Evolutionary conservation across 352 stramenopile species (phyloP), one percentile per base, ranked within the genome.

Genomic region (Pythium plurisporium): DNA sequence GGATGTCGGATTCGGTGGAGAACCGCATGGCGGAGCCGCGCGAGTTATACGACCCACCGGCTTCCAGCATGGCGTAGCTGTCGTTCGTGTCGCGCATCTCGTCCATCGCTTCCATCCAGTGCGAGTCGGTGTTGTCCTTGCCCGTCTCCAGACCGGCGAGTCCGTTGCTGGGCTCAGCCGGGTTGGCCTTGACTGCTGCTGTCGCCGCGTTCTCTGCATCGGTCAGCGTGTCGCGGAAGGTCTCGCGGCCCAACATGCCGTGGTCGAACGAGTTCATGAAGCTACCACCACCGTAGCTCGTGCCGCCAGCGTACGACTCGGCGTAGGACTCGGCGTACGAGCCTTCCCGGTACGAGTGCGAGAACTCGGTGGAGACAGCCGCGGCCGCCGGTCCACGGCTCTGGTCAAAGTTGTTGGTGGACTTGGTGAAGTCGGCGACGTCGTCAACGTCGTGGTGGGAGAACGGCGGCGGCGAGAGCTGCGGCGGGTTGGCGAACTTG

Each of bases 51-150:
- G 79, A 82, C n/a, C 70, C 74, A 31, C 38, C 44, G 31, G 78
- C 82, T 64, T 89, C 79, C 54, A 91, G 69, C 81, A 91, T 91
- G 9, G 79, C 81, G 67, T 91, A 91, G 68, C 75, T 87, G 71
- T 91, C 81, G 59, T 82, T 82, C 0, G 81, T 91, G 63, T 79
- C 81, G n/a, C 81, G 81, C 76, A 89, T 89, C 19, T 84, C 73
- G 54, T 86, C 74, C 77, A 87, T 87, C 29, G 69, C 72, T 30
- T 76, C 64, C 51, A 79, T 64, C 81, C 81, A 91, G 71, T 91
- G 79, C 23, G 67, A 79, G 25, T 71, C 51, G 12, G 74, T 63
- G 29, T 67, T 72, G 44, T 46, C 49, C 45, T 43, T 20, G 53
- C 3, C n/a, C n/a, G 38, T 2, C 2, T 69, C 53, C 36, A 65